Base-by-base conservation (phyloP, 1,139 yeast genomes). In the Geotrichum candidum region DNA sequence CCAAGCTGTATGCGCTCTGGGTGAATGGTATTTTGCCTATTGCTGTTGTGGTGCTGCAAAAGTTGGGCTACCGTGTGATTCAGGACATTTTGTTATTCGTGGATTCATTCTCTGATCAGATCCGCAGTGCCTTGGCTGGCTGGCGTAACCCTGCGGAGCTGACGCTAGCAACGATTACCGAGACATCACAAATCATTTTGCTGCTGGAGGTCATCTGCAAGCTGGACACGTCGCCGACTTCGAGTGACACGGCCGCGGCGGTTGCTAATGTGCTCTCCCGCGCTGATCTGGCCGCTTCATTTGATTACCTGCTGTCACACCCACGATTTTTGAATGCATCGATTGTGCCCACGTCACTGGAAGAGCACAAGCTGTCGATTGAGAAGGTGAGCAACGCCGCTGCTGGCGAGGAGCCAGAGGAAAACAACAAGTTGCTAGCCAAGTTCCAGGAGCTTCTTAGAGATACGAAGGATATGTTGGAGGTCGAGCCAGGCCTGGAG, bases 291-390 rank as follows among this genome's bases (percentile, higher is more conserved):
- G 76, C 79, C 23, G 83, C 80, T 58, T 82, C 86, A 25, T 74
- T 90, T 65, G 85, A 83, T 61, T 87, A 90, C 68, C 78, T 91
- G 60, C 78, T 90, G 65, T 86, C 92, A 53, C 97, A 92, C 73
- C 96, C 96, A 18, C 90, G 90, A 72, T 91, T 85, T 66, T 77
- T 92, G 65, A 82, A 88, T 5, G 83, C 95, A 5, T 78, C 95
- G 64, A 80, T 89, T 1, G 79, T 81, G 1, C 84, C 92, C 1
- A 81, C 88, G 15, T 81, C 85, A 3, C 62, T 78, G 1, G 95
- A 88, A 61, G 95, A 89, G 68, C 87, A 84, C 67, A 57, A 57
- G 45, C 53, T 54, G 56, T 31, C 54, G 4, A 57, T 51, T 45
- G 59, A 57, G 51, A 15, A n/a, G 9, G 57, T 25, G 18, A 38